Evolutionary conservation across 2,329 filamentous ascomycete species (phyloP).

Genomic region (Aspergillus awamori): DNA sequence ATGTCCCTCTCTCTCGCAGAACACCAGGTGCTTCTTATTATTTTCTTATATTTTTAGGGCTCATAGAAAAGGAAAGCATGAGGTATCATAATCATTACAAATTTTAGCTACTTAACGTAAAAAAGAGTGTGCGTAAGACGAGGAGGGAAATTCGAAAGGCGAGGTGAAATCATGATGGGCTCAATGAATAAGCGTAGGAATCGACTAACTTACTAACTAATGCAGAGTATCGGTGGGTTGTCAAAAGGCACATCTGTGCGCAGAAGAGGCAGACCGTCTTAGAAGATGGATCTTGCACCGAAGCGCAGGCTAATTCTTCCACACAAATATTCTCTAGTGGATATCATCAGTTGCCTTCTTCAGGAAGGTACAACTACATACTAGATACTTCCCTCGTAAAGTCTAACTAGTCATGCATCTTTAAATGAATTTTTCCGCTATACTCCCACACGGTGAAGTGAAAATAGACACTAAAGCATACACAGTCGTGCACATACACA

Average conservation of each 20-base stretch:
- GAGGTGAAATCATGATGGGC: background rate
- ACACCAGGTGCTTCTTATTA: background rate
- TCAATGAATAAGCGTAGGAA: background rate
- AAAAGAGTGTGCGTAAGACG: background rate
- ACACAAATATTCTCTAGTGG: background rate
- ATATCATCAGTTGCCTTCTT: background rate
- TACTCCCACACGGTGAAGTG: background rate
- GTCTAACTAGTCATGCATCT: background rate
- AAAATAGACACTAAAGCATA: too few relatives aligned
- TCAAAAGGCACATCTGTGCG: background rate
- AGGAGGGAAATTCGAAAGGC: background rate
- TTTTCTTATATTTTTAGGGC: background rate
- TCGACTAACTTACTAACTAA: conserved; percentile 5
- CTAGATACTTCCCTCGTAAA: background rate
- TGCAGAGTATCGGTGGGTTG: background rate
- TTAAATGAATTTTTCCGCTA: background rate
- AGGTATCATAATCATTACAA: background rate
- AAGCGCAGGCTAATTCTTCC: background rate
- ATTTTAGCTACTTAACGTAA: background rate
- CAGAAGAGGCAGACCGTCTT: conserved; percentile 1
- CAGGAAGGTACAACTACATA: too few relatives aligned
- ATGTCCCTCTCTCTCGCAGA: background rate
- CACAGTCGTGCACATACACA: too few relatives aligned
- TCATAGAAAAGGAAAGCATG: background rate
- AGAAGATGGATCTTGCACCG: background rate